Base-by-base conservation (phyloP, 2,329 filamentous ascomycete species). In the Gliomastix tumulicola region DNA sequence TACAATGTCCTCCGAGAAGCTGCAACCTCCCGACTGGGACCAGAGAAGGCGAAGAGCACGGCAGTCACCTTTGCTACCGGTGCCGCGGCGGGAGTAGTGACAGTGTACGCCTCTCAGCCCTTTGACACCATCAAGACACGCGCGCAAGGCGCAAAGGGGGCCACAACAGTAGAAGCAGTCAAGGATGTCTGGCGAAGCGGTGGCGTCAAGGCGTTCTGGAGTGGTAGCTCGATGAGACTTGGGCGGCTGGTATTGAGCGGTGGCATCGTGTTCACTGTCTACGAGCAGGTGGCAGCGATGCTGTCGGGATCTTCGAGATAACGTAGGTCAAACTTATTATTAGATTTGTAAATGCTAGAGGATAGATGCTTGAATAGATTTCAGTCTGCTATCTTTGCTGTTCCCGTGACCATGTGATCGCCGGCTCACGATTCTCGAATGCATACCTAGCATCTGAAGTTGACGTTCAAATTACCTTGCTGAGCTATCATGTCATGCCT, bases 151-250 rank as follows among this genome's bases (percentile, higher is more conserved):
- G 74, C 76, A 1, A 62, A 65, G 17, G 77, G 74, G 5, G 71
- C 72, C 3, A 72, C 68, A 3, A 77, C 76, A 3, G 53, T 61
- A 0, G 74, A 82, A 42, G 77, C 78, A 0, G 61, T 78, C 4
- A 60, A 56, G 35, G 69, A 65, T 36, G 64, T 84, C 5, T 50
- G 76, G 36, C 51, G 57, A 1, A 76, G 82, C 44, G 69, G 72
- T 43, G 80, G 79, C 0, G 44, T 82, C 3, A 65, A 60, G 27
- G 79, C 72, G 0, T 76, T 83, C 42, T 84, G 79, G 79, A 75
- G 71, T 40, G 80, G 80, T 1, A 84, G 78, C 22, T 75, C 76
- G 0, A 84, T 84, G 80, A 65, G 81, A 38, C 49, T 84, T 18
- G 78, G 79, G 1, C 56, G 80, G 42, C 69, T 79, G 4, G 66